Evolutionary conservation across 148 eudicot species (phyloP).

Genomic region (Euryodendron excelsum): DNA sequence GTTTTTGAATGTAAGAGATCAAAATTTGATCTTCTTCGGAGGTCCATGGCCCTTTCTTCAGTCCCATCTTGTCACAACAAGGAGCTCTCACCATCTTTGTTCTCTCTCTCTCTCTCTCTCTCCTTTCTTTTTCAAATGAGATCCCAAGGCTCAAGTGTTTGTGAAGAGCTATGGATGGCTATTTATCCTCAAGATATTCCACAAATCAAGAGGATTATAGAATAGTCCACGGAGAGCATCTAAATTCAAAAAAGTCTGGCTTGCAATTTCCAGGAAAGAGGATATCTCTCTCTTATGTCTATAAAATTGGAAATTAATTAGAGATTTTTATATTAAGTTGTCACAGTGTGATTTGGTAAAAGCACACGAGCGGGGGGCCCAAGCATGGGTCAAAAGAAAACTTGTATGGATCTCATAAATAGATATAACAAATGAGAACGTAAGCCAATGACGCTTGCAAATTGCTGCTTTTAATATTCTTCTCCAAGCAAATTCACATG

Average conservation of each 20-base stretch:
- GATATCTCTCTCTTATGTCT: neutral
- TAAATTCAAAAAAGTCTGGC: neutral
- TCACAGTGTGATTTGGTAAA: neutral
- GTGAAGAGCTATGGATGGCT: neutral
- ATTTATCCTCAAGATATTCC: conserved; percentile 5
- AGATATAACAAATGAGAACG: neutral
- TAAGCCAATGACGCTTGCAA: neutral
- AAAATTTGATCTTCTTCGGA: conserved; percentile 56
- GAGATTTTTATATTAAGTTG: no score
- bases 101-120: conserved; percentile 22
- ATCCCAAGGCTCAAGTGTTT: neutral
- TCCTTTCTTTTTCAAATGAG: neutral
- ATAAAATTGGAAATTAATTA: no score
- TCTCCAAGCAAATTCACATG: neutral
- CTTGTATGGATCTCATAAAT: no score
- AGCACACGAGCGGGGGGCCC: neutral
- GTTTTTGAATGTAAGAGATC: conserved; percentile 39
- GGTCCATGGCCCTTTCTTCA: conserved; percentile 71
- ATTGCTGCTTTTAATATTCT: no score
- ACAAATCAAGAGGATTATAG: neutral
- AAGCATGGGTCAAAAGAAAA: neutral
- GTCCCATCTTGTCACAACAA: conserved; percentile 64
- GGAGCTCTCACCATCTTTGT: conserved; percentile 63
- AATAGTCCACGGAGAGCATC: conserved; percentile 11
- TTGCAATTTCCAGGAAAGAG: conserved; percentile 16